Conservation (phyloP, 1,284 basidiomycete species). For the Melampsora abietis-canadensis region DNA sequence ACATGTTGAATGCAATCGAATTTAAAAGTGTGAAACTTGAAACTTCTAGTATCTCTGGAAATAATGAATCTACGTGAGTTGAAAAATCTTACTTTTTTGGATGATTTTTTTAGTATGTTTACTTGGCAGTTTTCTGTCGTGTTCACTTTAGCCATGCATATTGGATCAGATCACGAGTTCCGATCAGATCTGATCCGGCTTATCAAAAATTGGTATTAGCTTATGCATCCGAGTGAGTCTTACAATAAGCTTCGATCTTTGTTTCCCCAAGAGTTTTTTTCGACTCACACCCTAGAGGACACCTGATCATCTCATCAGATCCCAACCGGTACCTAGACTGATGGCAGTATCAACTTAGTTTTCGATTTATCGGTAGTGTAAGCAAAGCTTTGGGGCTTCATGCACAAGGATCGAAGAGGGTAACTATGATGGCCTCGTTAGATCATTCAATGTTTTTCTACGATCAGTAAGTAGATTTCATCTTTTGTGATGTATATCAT, state of each 20-base stretch:
- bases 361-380: slow-evolving; percentile 34
- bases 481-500: not conserved
- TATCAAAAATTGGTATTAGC: slow-evolving; percentile 36
- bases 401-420: not conserved
- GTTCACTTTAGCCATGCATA: slow-evolving; percentile 1
- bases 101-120: no score
- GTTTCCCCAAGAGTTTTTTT: no score
- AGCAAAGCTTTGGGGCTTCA: slow-evolving; percentile 25
- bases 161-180: slow-evolving; percentile 30
- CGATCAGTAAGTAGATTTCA: slow-evolving; percentile 11
- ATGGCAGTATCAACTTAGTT: not conserved
- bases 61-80: slow-evolving; percentile 17
- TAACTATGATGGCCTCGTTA: slow-evolving; percentile 29
- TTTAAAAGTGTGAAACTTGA: slow-evolving; percentile 11
- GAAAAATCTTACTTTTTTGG: not conserved
- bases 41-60: slow-evolving; percentile 1
- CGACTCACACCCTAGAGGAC: no score
- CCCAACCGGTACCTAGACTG: not conserved
- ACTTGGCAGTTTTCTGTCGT: not conserved
- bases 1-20: slow-evolving; percentile 33
- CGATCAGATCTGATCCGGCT: slow-evolving; percentile 33
- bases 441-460: slow-evolving; percentile 44
- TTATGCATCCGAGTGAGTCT: slow-evolving; percentile 39
- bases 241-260: not conserved
- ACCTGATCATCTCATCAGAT: no score